Evolutionary conservation across 1,139 yeast genomes (phyloP).

Genomic region (Yamadazyma triangularis): DNA sequence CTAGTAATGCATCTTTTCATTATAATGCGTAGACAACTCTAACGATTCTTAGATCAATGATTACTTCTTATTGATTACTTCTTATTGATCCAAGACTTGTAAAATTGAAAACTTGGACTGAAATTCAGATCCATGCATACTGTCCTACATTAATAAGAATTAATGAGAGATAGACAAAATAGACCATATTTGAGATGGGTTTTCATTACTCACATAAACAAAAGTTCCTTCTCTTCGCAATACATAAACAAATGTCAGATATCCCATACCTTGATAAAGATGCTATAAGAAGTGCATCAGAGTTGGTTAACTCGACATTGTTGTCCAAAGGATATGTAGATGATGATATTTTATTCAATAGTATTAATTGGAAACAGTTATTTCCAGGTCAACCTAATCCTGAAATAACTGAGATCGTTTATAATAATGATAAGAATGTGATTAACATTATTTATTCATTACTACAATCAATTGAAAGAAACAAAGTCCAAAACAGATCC

Average conservation of each 20-base stretch:
- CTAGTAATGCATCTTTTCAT: no score
- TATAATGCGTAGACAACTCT: no score
- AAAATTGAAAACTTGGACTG: no score
- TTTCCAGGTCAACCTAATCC: constrained; percentile 11
- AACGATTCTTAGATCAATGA: no score
- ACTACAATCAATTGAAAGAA: constrained; percentile 35
- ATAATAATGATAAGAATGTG: constrained; percentile 39
- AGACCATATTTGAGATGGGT: no score
- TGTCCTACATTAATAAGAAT: no score
- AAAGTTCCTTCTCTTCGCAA: no score
- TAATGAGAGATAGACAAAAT: no score
- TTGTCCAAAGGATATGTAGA: constrained; percentile 35
- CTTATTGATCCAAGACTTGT: no score
- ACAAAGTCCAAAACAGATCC: constrained; percentile 29
- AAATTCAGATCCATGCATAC: no score
- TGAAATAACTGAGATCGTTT: constrained; percentile 25
- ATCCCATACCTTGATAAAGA: constrained; percentile 22
- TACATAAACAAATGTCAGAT: background rate
- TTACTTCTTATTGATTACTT: no score
- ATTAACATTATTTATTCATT: constrained; percentile 42
- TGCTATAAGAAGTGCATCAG: constrained; percentile 34
- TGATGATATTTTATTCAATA: constrained; percentile 26
- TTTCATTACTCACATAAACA: no score
- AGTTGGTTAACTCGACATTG: constrained; percentile 34
- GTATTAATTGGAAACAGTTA: constrained; percentile 33